Evolutionary conservation across 1,284 basidiomycete species (phyloP).

Genomic region (Irpex sp.): DNA sequence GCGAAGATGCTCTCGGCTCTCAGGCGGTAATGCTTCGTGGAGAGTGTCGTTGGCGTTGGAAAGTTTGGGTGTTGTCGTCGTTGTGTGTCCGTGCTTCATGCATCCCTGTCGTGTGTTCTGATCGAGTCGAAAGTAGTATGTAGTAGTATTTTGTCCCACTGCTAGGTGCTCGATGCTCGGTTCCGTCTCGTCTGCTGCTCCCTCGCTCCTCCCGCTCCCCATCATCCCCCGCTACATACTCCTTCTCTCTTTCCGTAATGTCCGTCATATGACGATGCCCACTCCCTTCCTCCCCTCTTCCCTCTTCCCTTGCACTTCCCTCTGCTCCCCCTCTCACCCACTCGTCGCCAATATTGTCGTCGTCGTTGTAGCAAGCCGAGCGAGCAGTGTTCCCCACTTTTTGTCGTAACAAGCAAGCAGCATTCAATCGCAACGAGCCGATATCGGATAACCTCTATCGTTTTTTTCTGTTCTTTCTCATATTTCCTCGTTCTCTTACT

Average conservation of each 20-base stretch:
- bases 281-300: neutral
- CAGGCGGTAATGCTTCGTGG: slow-evolving; percentile 44
- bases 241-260: neutral
- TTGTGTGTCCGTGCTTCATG: neutral
- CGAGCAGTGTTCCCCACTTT: neutral
- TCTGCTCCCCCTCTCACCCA: neutral
- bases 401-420: no score
- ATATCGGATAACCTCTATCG: no score
- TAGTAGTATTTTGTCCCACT: slow-evolving; percentile 7
- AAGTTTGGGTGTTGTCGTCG: neutral
- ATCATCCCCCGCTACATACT: neutral
- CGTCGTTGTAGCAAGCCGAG: neutral
- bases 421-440: no score
- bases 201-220: neutral
- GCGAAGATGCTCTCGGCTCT: slow-evolving; percentile 82
- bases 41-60: neutral
- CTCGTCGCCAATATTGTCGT: neutral
- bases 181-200: neutral
- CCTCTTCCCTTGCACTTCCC: neutral
- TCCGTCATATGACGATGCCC: neutral
- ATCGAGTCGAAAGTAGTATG: slow-evolving; percentile 5
- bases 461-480: no score
- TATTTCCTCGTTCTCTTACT: no score
- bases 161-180: slow-evolving; percentile 4
- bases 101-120: neutral